Conservation (phyloP, 768 basidiomycete genomes). For the Filobasidium floriforme region DNA sequence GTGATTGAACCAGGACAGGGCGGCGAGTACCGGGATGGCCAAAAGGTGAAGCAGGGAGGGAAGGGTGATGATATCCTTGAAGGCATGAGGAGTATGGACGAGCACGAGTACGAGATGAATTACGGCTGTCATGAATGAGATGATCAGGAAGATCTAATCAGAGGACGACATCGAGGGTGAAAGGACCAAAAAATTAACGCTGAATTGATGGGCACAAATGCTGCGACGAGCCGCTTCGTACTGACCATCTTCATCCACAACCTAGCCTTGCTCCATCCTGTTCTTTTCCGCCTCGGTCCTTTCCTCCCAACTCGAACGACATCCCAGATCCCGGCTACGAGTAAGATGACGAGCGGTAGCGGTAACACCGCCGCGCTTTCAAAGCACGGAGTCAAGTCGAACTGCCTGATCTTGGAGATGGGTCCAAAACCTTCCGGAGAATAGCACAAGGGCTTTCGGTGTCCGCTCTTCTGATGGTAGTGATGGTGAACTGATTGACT, state of each 20-base stretch:
- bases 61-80: slow-evolving; percentile 50
- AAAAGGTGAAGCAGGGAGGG: slow-evolving; percentile 53
- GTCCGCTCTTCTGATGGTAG: background rate
- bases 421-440: slow-evolving; percentile 59
- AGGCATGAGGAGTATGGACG: slow-evolving; percentile 46
- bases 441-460: slow-evolving; percentile 8
- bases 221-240: slow-evolving; percentile 14
- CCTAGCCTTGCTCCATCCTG: slow-evolving; percentile 51
- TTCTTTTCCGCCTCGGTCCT: slow-evolving; percentile 45
- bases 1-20: slow-evolving; percentile 63
- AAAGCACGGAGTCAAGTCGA: slow-evolving; percentile 74
- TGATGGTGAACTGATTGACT: background rate
- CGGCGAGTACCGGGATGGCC: slow-evolving; percentile 50
- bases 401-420: slow-evolving; percentile 56
- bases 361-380: slow-evolving; percentile 66
- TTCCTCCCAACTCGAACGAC: slow-evolving; percentile 28
- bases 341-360: slow-evolving; percentile 49
- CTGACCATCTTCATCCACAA: slow-evolving; percentile 63
- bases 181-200: slow-evolving; percentile 6
- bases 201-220: background rate
- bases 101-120: slow-evolving; percentile 49
- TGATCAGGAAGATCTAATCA: slow-evolving; percentile 23
- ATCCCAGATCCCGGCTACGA: slow-evolving; percentile 48
- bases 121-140: slow-evolving; percentile 47
- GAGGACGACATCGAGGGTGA: slow-evolving; percentile 1